Evolutionary conservation across 2,329 filamentous ascomycete genomes (phyloP), one percentile per base, ranked within the genome.

Genomic region (Coniochaeta sp.): DNA sequence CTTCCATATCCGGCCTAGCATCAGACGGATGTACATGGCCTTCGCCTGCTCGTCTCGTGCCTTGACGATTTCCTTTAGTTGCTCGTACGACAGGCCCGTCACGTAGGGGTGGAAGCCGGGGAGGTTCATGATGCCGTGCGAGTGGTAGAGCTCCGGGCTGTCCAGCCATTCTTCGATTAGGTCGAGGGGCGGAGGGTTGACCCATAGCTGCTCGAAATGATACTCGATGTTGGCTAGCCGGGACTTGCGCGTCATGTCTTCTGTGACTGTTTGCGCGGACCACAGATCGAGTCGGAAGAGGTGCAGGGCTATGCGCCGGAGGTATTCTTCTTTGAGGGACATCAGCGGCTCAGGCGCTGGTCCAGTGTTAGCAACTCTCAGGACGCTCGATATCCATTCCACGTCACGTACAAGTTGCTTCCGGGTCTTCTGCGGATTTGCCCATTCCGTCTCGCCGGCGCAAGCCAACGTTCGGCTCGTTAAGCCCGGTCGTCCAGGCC

Each of bases 121-220:
- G 8, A 42, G 20, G 20, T 42, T 42, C 38, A 42, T 42, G 22
- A 42, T 42, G 10, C 38, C 38, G 20, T 42, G 38, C 3, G 38
- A 24, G 38, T 42, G 38, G n/a, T 42, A 42, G 9, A 42, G 38
- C 38, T 42, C 38, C n/a, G 38, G 38, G 20, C 38, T 42, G 38
- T 42, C 20, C 10, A 42, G 20, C 38, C 38, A 42, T 42, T 2
- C 26, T 13, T 42, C 38, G 20, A 42, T 24, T 8, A 42, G 12
- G 10, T 42, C 38, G n/a, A 26, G 22, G 4, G 38, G 38, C 3
- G 38, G 38, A 42, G 38, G 38, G 38, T 42, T 26, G 22, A 42
- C 26, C 38, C 38, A 42, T 14, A 42, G 38, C 38, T 42, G 38
- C 38, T 24, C 38, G 10, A 42, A 42, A 42, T 42, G 38, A 12